Evolutionary conservation across 768 basidiomycete species (phyloP), one percentile per base, ranked within the genome.

Genomic region (Trametes meyenii): DNA sequence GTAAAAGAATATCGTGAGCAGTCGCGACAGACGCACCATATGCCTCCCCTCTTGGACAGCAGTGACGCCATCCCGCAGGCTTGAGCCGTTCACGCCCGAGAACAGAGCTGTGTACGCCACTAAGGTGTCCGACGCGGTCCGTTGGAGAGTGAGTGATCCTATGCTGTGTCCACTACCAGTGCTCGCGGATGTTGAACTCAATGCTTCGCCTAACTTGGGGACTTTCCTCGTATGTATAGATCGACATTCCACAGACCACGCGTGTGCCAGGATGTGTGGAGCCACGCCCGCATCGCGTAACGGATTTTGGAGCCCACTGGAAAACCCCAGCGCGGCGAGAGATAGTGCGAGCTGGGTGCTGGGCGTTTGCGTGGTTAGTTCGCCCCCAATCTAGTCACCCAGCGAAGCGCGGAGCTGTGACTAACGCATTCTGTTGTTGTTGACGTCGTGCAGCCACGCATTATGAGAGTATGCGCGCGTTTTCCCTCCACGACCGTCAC

Each of bases 61-160:
- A 36, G 7, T 10, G 19, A 19, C 16, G 36, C 35, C 50, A 38
- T 19, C 33, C 29, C 29, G 8, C 29, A 33, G 29, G 29, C 29
- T 33, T 33, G 19, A 17, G 13, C 43, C 43, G 43, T 44, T 44
- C 17, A 3, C 21, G 8, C 43, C 43, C 43, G 13, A 44, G 43
- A 17, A 44, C 8, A 8, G 4, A 33, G 8, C 29, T 33, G 29
- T 8, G 29, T 33, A 8, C 8, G n/a, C 40, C 10, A 26, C 21
- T 7, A 14, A 3, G 19, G 4, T 2, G 35, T 5, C 19, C 13
- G n/a, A n/a, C n/a, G 51, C 51, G 38, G n/a, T 17, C 19, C 51
- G 13, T 10, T 52, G 51, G 51, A 52, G 51, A 52, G 36, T 52
- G 36, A 52, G 36, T 52, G 51, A n/a, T 12, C 36, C 36, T 38